Conservation (phyloP, 2,329 filamentous ascomycete species). For the Xylariaceae sp. region DNA sequence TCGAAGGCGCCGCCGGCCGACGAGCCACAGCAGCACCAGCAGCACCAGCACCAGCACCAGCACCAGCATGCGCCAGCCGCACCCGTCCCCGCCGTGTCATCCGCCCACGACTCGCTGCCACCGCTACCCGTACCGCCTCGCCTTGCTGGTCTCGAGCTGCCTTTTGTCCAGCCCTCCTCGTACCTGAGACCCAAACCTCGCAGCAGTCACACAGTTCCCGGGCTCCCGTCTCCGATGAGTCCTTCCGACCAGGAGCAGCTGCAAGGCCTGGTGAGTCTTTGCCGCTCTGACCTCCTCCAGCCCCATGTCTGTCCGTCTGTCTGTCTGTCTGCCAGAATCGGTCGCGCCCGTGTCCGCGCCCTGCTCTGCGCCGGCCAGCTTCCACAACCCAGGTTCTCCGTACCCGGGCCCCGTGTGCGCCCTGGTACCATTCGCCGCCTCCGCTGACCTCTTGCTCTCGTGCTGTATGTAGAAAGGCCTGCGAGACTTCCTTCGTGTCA, state of each 20-base stretch:
- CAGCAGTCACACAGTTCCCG: constrained; percentile 33
- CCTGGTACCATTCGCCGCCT: no score
- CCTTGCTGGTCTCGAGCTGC: constrained; percentile 40
- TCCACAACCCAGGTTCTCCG: no score
- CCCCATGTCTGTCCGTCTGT: no score
- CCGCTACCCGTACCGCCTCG: constrained; percentile 18
- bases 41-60: no score
- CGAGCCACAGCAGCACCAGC: constrained; percentile 15
- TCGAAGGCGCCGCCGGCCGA: constrained; percentile 9
- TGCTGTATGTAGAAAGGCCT: constrained; percentile 84
- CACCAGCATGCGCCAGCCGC: constrained; percentile 7
- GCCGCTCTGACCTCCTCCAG: no score
- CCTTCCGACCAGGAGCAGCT: constrained; percentile 69
- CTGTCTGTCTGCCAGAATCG: no score
- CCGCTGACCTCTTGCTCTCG: no score
- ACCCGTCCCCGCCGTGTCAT: constrained; percentile 4
- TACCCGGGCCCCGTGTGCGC: no score
- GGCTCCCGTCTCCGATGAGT: constrained; percentile 41
- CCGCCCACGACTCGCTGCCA: constrained; percentile 11
- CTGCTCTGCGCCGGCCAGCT: no score
- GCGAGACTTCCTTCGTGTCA: constrained; percentile 89
- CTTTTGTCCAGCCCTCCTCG: constrained; percentile 53
- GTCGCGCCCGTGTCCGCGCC: no score
- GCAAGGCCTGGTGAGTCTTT: constrained; percentile 61
- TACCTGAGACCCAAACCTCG: constrained; percentile 41